Evolutionary conservation across 441 rosid genomes (phyloP).

Genomic region (Eutrema salsugineum): DNA sequence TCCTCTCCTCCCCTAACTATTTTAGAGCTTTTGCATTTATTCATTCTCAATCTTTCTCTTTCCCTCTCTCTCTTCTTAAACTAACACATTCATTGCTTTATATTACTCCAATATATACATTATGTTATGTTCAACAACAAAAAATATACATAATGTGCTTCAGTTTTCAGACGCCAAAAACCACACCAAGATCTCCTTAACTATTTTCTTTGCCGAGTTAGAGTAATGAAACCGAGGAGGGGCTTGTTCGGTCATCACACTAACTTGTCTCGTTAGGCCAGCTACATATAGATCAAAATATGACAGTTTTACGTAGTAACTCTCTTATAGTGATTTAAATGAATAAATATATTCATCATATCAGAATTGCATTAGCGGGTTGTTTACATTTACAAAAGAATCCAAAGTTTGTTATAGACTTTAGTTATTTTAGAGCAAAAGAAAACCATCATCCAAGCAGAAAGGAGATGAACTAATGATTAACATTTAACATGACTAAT

Average conservation of each 20-base stretch:
- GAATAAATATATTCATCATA: background rate
- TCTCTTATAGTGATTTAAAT: background rate
- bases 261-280: background rate
- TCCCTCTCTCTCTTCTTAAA: conserved; percentile 10
- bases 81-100: conserved; percentile 11
- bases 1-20: conserved; percentile 20
- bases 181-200: conserved; percentile 7
- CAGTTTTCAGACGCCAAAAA: background rate
- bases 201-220: background rate
- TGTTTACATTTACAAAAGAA: background rate
- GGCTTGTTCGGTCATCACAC: background rate
- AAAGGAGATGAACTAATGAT: background rate
- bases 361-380: background rate
- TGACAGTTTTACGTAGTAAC: background rate
- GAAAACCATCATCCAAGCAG: background rate
- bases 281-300: background rate
- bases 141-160: background rate
- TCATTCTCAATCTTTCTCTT: conserved; percentile 6
- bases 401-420: background rate
- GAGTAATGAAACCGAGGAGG: conserved; percentile 11
- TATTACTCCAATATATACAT: background rate
- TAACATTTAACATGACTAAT: background rate
- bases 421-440: background rate
- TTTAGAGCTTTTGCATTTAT: conserved; percentile 26
- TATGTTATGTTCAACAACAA: too few relatives aligned